phyloP scores from a whole-genome alignment of 495 filamentous ascomycete species.

The Penicillium psychrofluorescens region DNA sequence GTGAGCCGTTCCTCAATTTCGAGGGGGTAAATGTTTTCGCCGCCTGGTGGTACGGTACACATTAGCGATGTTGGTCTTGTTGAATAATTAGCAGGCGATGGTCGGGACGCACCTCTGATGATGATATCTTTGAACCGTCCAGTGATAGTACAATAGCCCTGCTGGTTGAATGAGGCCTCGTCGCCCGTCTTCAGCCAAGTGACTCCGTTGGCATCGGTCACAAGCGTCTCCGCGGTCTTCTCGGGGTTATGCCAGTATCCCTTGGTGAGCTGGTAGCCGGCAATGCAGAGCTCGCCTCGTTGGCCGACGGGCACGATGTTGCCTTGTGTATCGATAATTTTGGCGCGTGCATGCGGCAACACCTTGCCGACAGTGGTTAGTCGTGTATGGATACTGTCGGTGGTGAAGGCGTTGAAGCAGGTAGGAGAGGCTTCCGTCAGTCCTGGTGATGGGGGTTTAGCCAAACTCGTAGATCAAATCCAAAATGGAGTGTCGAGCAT shows the following conservation, averaged over 20 bases:
- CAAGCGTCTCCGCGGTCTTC: slow-evolving; percentile 58
- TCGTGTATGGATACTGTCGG: slow-evolving; percentile 51
- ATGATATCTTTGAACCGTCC: slow-evolving; percentile 81
- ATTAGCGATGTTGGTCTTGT: too few species aligned
- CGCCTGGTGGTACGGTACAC: slow-evolving; percentile 21
- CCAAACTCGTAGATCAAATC: not conserved
- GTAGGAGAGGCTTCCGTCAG: slow-evolving; percentile 67
- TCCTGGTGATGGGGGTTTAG: slow-evolving; percentile 15
- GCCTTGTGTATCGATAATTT: slow-evolving; percentile 58
- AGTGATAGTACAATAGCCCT: slow-evolving; percentile 59
- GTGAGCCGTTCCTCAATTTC: slow-evolving; percentile 65
- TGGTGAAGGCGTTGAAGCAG: slow-evolving; percentile 63
- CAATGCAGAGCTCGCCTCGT: slow-evolving; percentile 59
- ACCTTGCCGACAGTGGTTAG: slow-evolving; percentile 59
- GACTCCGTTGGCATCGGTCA: slow-evolving; percentile 49
- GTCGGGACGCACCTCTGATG: slow-evolving; percentile 51
- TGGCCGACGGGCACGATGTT: slow-evolving; percentile 50
- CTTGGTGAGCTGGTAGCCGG: slow-evolving; percentile 59
- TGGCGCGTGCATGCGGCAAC: slow-evolving; percentile 60
- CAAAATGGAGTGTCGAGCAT: not conserved
- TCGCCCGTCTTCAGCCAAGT: slow-evolving; percentile 65
- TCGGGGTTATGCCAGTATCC: slow-evolving; percentile 67
- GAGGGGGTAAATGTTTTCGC: slow-evolving; percentile 76
- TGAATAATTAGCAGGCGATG: not conserved
- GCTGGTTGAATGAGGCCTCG: slow-evolving; percentile 57